phyloP scores from a whole-genome alignment of 805 yeast genomes.

The Naumovozyma dairenensis region DNA sequence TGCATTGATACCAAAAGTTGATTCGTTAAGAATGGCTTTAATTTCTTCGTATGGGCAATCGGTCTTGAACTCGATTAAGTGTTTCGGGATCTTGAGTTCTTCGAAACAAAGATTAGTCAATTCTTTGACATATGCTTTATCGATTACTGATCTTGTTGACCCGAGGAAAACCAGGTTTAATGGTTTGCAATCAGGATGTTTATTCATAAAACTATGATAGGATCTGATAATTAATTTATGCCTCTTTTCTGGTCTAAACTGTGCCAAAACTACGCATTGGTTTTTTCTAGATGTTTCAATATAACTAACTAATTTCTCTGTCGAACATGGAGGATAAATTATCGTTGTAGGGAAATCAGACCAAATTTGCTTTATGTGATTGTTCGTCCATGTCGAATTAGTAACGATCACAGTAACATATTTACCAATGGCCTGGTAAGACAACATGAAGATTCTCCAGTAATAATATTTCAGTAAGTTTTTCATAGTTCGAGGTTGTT shows the following conservation, averaged over 20 bases:
- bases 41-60: constrained; percentile 69
- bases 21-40: constrained; percentile 39
- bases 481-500: constrained; percentile 15
- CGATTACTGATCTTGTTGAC: constrained; percentile 63
- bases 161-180: constrained; percentile 74
- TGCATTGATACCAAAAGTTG: constrained; percentile 77
- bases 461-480: constrained; percentile 43
- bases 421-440: constrained; percentile 59
- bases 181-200: not conserved
- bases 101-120: constrained; percentile 36
- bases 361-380: constrained; percentile 68
- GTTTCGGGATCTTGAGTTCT: constrained; percentile 34
- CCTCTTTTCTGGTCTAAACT: constrained; percentile 91
- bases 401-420: constrained; percentile 58
- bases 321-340: constrained; percentile 86
- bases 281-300: constrained; percentile 27
- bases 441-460: constrained; percentile 58
- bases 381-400: constrained; percentile 87
- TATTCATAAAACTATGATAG: constrained; percentile 44
- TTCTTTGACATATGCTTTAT: constrained; percentile 45
- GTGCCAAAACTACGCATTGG: constrained; percentile 51
- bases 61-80: constrained; percentile 44
- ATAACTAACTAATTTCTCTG: constrained; percentile 39
- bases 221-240: constrained; percentile 62
- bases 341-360: constrained; percentile 32